Conservation (phyloP, 768 basidiomycete genomes). For the Albatrellus ellisii region DNA sequence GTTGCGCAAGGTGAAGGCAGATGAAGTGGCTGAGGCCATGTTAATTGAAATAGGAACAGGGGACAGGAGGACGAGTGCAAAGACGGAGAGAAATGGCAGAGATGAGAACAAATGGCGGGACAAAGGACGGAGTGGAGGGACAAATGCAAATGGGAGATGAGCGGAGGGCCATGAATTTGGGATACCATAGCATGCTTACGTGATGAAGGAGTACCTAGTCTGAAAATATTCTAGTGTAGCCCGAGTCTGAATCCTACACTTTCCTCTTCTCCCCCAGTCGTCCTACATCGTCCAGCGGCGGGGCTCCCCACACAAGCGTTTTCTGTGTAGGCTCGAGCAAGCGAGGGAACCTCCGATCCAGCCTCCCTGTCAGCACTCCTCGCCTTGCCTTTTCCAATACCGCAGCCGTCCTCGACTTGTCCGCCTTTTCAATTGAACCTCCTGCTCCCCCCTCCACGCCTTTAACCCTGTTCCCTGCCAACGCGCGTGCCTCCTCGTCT, state of each 20-base stretch:
- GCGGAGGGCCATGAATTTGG: not conserved
- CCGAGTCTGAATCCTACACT: not conserved
- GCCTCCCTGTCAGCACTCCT: constrained; percentile 32
- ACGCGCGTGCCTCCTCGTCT: constrained; percentile 47
- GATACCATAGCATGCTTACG: not conserved
- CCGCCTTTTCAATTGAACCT: not conserved
- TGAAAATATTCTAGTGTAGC: not conserved
- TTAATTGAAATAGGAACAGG: not conserved
- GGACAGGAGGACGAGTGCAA: not conserved
- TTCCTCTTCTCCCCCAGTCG: constrained; percentile 23
- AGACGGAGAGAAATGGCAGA: not conserved
- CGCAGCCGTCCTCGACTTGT: not conserved
- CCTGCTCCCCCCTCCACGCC: constrained; percentile 4
- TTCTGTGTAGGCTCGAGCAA: constrained; percentile 48
- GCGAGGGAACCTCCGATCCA: constrained; percentile 33
- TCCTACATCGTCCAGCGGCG: constrained; percentile 50
- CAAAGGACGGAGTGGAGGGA: not conserved
- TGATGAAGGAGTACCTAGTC: not conserved
- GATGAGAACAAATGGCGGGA: not conserved
- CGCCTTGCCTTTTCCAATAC: constrained; percentile 12
- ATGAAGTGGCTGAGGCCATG: not conserved
- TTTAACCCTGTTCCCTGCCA: constrained; percentile 5
- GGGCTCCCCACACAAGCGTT: constrained; percentile 64
- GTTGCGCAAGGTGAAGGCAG: constrained; percentile 1
- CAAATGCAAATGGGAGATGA: not conserved